A percentile compares a stretch with the other conserved stretches of the same genome.
Evolutionary conservation across 2,329 filamentous ascomycete species (phyloP).

Genomic region (Xylaria arbuscula): DNA sequence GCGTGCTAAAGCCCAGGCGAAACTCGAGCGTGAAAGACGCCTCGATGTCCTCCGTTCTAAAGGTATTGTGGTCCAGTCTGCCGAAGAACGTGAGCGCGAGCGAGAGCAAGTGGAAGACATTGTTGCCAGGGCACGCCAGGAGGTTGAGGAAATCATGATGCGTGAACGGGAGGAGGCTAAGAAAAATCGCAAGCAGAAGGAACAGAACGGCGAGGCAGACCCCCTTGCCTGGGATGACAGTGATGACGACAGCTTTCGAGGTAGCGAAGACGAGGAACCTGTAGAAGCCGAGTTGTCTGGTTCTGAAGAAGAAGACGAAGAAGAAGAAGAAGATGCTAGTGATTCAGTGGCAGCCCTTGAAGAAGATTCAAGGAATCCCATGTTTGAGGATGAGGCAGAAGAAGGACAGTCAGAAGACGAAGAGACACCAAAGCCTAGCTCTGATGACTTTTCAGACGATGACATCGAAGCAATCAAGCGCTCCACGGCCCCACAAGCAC

Average conservation of each 20-base stretch:
- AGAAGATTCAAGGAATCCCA: slow-evolving; percentile 45
- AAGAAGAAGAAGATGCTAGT: slow-evolving; percentile 52
- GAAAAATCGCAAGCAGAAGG: slow-evolving; percentile 64
- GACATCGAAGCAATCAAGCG: slow-evolving; percentile 53
- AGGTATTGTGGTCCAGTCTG: slow-evolving; percentile 83
- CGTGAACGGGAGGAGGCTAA: slow-evolving; percentile 80
- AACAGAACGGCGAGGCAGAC: slow-evolving; percentile 58
- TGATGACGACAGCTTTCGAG: slow-evolving; percentile 56
- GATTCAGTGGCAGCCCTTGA: slow-evolving; percentile 43
- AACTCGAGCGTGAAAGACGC: slow-evolving; percentile 78
- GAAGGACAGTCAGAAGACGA: slow-evolving; percentile 53
- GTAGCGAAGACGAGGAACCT: slow-evolving; percentile 58
- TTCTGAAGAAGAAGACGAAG: slow-evolving; percentile 51
- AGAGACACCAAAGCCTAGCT: slow-evolving; percentile 40
- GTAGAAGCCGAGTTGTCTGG: slow-evolving; percentile 51
- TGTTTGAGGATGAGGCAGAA: slow-evolving; percentile 53
- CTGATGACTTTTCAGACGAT: slow-evolving; percentile 53
- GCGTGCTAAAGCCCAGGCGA: slow-evolving; percentile 83
- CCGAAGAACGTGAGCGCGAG: slow-evolving; percentile 86
- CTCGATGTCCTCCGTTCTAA: slow-evolving; percentile 81
- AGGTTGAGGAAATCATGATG: slow-evolving; percentile 82
- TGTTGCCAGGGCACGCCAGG: slow-evolving; percentile 82
- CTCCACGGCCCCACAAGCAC: slow-evolving; percentile 56
- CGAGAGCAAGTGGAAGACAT: slow-evolving; percentile 88
- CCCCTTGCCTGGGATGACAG: slow-evolving; percentile 68